Conservation (phyloP, 2,329 filamentous ascomycete species). For the Bimuria novae-zelandiae region DNA sequence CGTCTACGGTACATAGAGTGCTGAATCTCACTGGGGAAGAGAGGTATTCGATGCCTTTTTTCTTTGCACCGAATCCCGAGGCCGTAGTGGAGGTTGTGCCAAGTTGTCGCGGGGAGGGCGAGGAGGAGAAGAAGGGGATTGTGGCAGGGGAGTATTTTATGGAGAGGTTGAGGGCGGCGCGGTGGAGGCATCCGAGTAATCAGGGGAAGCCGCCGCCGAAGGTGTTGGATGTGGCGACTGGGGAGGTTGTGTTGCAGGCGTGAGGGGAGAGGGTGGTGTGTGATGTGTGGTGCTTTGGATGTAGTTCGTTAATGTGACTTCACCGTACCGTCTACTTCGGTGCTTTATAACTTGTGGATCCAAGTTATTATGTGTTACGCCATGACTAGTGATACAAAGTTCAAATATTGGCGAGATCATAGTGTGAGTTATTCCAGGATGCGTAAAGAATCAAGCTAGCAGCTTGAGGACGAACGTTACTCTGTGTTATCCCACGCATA, state of each 20-base stretch:
- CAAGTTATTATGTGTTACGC: no score
- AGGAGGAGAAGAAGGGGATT: slow-evolving; percentile 3
- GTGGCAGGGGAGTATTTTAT: slow-evolving; percentile 14
- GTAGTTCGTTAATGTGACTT: no score
- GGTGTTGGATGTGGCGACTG: background rate
- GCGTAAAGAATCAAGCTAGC: no score
- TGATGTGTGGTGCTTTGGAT: no score
- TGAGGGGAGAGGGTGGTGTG: no score
- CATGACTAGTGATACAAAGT: no score
- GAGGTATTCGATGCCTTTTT: slow-evolving; percentile 43
- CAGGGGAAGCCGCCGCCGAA: background rate
- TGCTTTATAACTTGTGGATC: no score
- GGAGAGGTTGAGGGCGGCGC: slow-evolving; percentile 13
- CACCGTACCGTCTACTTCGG: no score
- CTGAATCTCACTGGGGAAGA: slow-evolving; percentile 36
- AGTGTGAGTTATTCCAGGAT: no score
- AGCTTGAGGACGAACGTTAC: no score
- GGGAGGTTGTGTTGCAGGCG: background rate
- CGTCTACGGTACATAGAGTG: slow-evolving; percentile 41
- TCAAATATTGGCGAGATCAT: no score
- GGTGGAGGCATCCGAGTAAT: slow-evolving; percentile 13
- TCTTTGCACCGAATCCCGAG: slow-evolving; percentile 27
- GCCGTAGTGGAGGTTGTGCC: slow-evolving; percentile 18
- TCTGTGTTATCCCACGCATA: no score
- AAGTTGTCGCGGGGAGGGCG: slow-evolving; percentile 3